A percentile compares a stretch with the other conserved stretches of the same genome.
phyloP scores from a whole-genome alignment of 805 yeast genomes.

The Yueomyces sp. region DNA sequence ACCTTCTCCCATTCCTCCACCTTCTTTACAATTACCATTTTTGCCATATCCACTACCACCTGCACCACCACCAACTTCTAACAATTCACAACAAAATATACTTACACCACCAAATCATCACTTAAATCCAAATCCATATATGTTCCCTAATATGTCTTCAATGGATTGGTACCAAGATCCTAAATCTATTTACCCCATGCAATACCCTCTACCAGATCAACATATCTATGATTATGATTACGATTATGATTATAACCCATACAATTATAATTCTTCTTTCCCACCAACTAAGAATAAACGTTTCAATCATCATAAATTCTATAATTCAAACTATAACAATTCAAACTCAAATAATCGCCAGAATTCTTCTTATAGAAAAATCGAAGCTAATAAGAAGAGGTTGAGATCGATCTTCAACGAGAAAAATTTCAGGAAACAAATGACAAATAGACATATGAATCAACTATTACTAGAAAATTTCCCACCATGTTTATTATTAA shows the following conservation, averaged over 20 bases:
- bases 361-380: background rate
- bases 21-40: background rate
- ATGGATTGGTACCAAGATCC: too few relatives aligned
- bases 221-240: too few relatives aligned
- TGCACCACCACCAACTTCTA: constrained; percentile 1
- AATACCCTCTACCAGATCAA: too few relatives aligned
- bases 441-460: constrained; percentile 24
- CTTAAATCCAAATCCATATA: too few relatives aligned
- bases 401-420: constrained; percentile 22
- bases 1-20: background rate
- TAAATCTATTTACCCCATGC: too few relatives aligned
- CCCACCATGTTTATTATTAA: constrained; percentile 22
- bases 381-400: constrained; percentile 6
- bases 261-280: too few relatives aligned
- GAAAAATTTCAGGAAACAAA: constrained; percentile 21
- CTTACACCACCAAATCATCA: constrained; percentile 2
- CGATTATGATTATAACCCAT: too few relatives aligned
- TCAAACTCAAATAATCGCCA: background rate
- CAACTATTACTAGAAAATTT: constrained; percentile 20
- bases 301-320: too few relatives aligned
- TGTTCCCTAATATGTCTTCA: background rate
- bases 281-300: too few relatives aligned
- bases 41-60: too few relatives aligned
- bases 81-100: background rate
- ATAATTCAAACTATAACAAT: background rate